Evolutionary conservation across 495 filamentous ascomycete genomes (phyloP).

Genomic region (Annulohypoxylon stygium): DNA sequence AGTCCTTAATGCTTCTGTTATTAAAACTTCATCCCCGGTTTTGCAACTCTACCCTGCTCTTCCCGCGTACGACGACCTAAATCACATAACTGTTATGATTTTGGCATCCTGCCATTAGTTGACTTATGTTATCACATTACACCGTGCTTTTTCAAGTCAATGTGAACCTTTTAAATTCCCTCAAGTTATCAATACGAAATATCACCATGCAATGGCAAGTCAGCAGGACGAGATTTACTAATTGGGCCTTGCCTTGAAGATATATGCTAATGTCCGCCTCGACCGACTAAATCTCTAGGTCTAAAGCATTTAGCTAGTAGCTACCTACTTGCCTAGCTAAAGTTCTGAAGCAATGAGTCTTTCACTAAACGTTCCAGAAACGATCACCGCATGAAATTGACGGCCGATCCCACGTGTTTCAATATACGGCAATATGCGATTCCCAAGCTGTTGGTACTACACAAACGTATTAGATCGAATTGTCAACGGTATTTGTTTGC

Average conservation of each 20-base stretch:
- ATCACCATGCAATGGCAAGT: constrained; percentile 23
- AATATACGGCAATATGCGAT: constrained; percentile 37
- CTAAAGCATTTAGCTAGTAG: neutral
- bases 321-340: neutral
- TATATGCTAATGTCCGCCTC: neutral
- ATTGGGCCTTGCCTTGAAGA: neutral
- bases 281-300: neutral
- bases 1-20: constrained; percentile 41
- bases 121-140: constrained; percentile 4
- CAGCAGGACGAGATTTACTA: neutral
- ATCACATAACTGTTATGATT: constrained; percentile 20
- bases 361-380: constrained; percentile 33
- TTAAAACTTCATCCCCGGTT: constrained; percentile 39
- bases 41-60: constrained; percentile 26
- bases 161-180: neutral
- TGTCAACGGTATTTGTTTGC: constrained; percentile 1
- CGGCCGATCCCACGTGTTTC: constrained; percentile 48
- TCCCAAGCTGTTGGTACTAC: constrained; percentile 18
- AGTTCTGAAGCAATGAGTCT: constrained; percentile 13
- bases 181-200: neutral
- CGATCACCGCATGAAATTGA: constrained; percentile 39
- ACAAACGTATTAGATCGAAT: constrained; percentile 11
- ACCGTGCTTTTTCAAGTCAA: neutral
- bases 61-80: constrained; percentile 12
- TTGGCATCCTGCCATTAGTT: constrained; percentile 19